Evolutionary conservation across 2,329 filamentous ascomycete genomes (phyloP), one percentile per base, ranked within the genome.

Genomic region (Bipolaris bicolor): DNA sequence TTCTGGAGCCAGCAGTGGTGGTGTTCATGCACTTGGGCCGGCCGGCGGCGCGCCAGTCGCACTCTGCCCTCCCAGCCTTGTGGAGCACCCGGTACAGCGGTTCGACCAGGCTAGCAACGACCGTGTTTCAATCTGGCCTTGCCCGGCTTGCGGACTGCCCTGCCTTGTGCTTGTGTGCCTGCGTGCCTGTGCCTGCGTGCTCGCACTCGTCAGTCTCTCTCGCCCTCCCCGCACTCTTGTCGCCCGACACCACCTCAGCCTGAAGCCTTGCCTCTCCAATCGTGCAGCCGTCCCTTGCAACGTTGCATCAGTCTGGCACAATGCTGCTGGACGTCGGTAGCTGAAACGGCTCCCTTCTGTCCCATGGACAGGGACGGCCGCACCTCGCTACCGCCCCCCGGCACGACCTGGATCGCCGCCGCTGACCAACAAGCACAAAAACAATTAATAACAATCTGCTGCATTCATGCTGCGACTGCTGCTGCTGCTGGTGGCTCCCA

Each of bases 41-140:
- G 29, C 49, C 18, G 41, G 37, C 52, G 52, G 45, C 52, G 40
- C 52, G 51, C 57, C 57, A 60, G 53, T 52, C 44, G 49, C 37
- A 41, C 45, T 48, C 55, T 49, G 31, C 37, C 40, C 52, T 58
- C 59, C 65, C 67, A 64, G 57, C 58, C 51, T 44, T 48, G 52
- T 58, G 64, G 67, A 61, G 54, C 41, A 57, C 53, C 59, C 69
- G 57, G 49, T 40, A 33, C 26, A 43, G n/a, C 59, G 69, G 69
- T 66, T 64, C 63, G 45, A 61, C 67, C 67, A 62, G 40, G 44
- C 61, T 65, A 64, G 63, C 63, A 52, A 51, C 49, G 29, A 61
- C 57, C 60, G 55, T 68, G 60, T 65, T 67, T 69, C 59, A 64
- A 55, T 61, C 60, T 55, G 26, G 39, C 39, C 39, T 22, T 41